Conservation (phyloP, 306 rosid species). For the Castanea mollissima region DNA sequence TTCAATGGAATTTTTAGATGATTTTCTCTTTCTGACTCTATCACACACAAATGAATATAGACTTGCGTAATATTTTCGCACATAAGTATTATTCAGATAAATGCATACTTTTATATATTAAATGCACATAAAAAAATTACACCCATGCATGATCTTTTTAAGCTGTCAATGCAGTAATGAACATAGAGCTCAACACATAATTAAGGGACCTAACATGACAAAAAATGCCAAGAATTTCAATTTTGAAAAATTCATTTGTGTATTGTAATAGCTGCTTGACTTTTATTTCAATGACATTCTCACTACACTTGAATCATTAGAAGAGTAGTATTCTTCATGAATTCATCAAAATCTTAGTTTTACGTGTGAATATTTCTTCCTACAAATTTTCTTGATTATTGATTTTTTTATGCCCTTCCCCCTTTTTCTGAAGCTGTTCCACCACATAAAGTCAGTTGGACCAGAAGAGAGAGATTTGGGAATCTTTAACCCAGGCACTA, state of each 20-base stretch:
- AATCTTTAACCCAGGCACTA: constrained; percentile 40
- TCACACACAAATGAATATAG: too few species aligned
- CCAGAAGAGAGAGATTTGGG: constrained; percentile 53
- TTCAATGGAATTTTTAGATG: background rate
- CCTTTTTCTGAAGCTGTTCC: constrained; percentile 37
- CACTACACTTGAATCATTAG: background rate
- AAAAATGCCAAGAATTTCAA: too few species aligned
- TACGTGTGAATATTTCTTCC: background rate
- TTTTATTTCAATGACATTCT: too few species aligned
- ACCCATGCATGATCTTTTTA: background rate
- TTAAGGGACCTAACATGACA: too few species aligned
- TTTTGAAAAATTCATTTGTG: too few species aligned
- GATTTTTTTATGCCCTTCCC: background rate
- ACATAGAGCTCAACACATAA: too few species aligned
- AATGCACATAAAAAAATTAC: background rate
- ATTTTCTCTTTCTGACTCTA: background rate
- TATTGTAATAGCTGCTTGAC: too few species aligned
- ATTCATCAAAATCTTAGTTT: background rate
- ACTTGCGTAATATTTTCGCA: too few species aligned
- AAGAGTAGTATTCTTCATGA: background rate
- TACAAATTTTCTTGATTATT: background rate
- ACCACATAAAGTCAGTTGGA: constrained; percentile 32
- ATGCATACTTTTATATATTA: background rate
- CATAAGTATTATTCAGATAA: background rate
- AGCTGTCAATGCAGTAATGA: too few species aligned